Percentiles rank a stretch among this genome's conserved stretches.
Conservation (phyloP, 164 flowering plant genomes). For the Aristolochia contorta region DNA sequence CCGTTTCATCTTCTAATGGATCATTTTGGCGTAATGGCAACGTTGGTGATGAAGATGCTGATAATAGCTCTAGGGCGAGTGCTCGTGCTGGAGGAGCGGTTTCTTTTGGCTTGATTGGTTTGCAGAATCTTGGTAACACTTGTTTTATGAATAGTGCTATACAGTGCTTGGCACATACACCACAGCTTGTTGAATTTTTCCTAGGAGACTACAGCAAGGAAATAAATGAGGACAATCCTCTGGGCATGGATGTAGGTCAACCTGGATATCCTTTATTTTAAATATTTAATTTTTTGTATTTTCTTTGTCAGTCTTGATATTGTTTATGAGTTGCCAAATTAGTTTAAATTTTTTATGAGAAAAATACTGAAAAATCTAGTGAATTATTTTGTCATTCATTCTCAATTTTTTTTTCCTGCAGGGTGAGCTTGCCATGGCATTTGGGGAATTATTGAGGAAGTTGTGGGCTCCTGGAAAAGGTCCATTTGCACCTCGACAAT, state of each 20-base stretch:
- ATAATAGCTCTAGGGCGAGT: slow-evolving; percentile 12
- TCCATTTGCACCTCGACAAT: slow-evolving; percentile 58
- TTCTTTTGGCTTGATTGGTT: slow-evolving; percentile 79
- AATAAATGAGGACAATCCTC: slow-evolving; percentile 69
- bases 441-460: slow-evolving; percentile 79
- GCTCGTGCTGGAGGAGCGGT: slow-evolving; percentile 37
- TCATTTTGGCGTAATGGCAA: slow-evolving; percentile 43
- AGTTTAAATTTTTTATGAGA: not conserved
- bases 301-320: not conserved
- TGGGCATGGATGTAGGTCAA: slow-evolving; percentile 75
- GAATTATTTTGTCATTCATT: slow-evolving; percentile 4
- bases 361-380: not conserved
- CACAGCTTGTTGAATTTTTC: slow-evolving; percentile 82
- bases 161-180: slow-evolving; percentile 93
- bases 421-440: slow-evolving; percentile 90
- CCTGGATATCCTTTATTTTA: not conserved
- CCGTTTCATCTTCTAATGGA: slow-evolving; percentile 25
- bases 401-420: slow-evolving; percentile 19
- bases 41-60: slow-evolving; percentile 24
- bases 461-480: slow-evolving; percentile 79
- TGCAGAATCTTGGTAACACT: slow-evolving; percentile 92
- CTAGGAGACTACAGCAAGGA: slow-evolving; percentile 76
- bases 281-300: not conserved
- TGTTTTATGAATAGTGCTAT: slow-evolving; percentile 95
- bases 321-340: not conserved